Evolutionary conservation across 257 asterid species (phyloP), one percentile per base, ranked within the genome.

Genomic region (Knoxia roxburghii): DNA sequence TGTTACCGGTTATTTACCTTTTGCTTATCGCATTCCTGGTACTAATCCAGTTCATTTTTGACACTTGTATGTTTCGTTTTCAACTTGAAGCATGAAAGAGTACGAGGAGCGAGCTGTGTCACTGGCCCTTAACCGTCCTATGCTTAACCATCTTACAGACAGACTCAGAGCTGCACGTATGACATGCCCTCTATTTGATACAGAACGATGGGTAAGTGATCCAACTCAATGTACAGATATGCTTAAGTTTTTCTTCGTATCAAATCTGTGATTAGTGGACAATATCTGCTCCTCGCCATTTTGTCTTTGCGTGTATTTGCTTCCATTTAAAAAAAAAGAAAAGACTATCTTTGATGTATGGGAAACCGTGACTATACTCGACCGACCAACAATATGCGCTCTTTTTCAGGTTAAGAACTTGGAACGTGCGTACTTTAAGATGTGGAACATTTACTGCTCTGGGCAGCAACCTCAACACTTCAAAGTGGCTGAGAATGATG

Each of bases 41-140:
- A 10, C 14, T 7, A 7, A 13, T 1, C 30, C 12, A 8, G 8
- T 17, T 32, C 13, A 26, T 33, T 21, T 40, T 15, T 13, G 26
- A 43, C 1, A 27, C 43, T 27, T 10, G 32, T 46, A 6, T 18
- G 23, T 15, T 41, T n/a, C n/a, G 14, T 32, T 58, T 65, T 73
- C n/a, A 23, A 73, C 45, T 35, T 71, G 73, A 72, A 94, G 99
- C 71, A 86, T 94, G 97, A 77, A 85, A 73, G 99, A 94, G 77
- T 94, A 94, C 26, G 99, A 94, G 76, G 99, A 94, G 79, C 90
- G 68, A 75, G 99, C 99, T 4, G 95, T 94, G 30, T 74, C 87
- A 17, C 70, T 94, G 77, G 99, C 96, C 21, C 80, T 88, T 59
- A 80, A 94, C 71, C 90, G 78, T n/a, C 30, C 81, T 27, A 88